Conservation (phyloP, 192 early-diverging fungal species). For the Chytriomyces sp. region DNA sequence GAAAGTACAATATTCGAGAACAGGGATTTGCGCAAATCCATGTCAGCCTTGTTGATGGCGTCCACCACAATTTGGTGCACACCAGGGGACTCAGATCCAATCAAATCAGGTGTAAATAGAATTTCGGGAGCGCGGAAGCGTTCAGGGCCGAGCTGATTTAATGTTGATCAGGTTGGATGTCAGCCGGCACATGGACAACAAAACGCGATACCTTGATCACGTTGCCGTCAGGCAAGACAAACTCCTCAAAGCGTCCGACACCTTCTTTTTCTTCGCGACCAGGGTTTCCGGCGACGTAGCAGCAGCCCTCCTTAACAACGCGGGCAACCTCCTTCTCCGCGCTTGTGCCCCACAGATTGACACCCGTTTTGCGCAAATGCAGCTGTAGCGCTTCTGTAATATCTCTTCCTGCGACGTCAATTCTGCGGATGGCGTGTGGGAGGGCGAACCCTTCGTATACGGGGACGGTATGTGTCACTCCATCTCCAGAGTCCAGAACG, state of each 20-base stretch:
- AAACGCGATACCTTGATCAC: constrained; percentile 11
- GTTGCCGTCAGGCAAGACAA: constrained; percentile 35
- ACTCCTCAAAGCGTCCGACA: constrained; percentile 63
- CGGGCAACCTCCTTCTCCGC: constrained; percentile 31
- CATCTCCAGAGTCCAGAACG: constrained; percentile 95
- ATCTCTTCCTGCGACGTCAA: constrained; percentile 93
- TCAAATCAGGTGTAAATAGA: constrained; percentile 19
- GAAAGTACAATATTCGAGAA: constrained; percentile 33
- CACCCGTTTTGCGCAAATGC: constrained; percentile 86
- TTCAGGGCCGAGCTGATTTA: constrained; percentile 25
- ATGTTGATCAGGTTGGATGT: not conserved
- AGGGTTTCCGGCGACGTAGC: constrained; percentile 28
- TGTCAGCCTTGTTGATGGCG: constrained; percentile 32
- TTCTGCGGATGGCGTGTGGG: constrained; percentile 87
- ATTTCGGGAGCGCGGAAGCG: constrained; percentile 33
- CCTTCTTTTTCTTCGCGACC: constrained; percentile 57
- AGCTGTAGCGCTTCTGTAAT: constrained; percentile 91
- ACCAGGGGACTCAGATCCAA: constrained; percentile 26
- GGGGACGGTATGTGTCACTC: constrained; percentile 93
- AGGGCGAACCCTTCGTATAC: constrained; percentile 97
- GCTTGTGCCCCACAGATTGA: constrained; percentile 67
- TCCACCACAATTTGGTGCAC: constrained; percentile 25
- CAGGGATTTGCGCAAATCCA: constrained; percentile 34
- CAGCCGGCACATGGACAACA: not conserved
- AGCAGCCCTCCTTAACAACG: constrained; percentile 25